Conservation (phyloP, 345 rosid species). For the Euphorbia tirucalli region DNA sequence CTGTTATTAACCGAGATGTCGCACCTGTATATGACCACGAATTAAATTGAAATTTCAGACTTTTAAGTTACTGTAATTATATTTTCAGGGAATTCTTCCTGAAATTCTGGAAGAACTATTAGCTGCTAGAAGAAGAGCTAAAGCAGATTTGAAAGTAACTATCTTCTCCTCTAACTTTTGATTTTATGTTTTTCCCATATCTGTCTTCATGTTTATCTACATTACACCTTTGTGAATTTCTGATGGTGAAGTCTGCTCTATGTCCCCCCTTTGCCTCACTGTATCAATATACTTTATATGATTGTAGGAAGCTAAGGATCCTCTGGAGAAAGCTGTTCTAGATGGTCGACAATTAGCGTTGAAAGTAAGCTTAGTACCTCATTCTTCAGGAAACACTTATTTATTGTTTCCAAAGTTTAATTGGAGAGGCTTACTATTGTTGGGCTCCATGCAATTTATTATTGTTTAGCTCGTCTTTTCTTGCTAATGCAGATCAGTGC, state of each 20-base stretch:
- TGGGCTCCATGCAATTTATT: not conserved
- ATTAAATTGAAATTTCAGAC: not conserved
- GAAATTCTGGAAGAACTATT: slow-evolving; percentile 96
- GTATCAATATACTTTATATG: slow-evolving; percentile 10
- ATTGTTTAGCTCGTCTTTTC: slow-evolving; percentile 13
- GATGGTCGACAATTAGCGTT: slow-evolving; percentile 96
- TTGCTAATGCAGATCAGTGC: slow-evolving; percentile 71
- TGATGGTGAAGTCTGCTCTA: not conserved
- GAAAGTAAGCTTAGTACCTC: slow-evolving; percentile 49
- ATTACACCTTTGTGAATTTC: not conserved
- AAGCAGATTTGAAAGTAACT: slow-evolving; percentile 86
- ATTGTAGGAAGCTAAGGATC: slow-evolving; percentile 90
- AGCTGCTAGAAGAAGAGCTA: slow-evolving; percentile 92
- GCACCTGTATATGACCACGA: not conserved
- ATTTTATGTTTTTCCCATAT: slow-evolving; percentile 9
- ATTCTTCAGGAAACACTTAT: not conserved
- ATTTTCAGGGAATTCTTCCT: slow-evolving; percentile 90
- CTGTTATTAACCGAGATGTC: not conserved
- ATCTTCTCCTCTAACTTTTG: not conserved
- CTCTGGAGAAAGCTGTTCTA: slow-evolving; percentile 90
- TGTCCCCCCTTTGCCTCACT: slow-evolving; percentile 7
- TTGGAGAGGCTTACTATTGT: not conserved
- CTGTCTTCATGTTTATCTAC: not conserved
- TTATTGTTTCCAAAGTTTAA: not conserved
- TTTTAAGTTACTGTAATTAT: slow-evolving; percentile 17